A percentile compares a stretch with the other conserved stretches of the same genome.
Conservation (phyloP, 2,329 filamentous ascomycete species). For the Fusarium devonianum region DNA sequence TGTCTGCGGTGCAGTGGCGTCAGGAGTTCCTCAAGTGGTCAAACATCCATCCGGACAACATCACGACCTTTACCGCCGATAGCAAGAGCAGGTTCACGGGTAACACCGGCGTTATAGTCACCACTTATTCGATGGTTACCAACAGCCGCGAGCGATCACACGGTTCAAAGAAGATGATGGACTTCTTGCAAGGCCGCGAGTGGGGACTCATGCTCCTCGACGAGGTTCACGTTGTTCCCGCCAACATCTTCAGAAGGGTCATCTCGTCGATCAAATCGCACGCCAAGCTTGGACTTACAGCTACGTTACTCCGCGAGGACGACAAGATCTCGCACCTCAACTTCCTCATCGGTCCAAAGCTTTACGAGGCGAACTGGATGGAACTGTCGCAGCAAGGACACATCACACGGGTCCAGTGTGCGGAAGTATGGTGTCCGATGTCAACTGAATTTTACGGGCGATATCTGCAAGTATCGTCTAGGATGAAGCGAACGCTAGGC, state of each 20-base stretch:
- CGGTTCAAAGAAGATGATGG: constrained; percentile 91
- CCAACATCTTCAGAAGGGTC: constrained; percentile 88
- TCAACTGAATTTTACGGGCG: constrained; percentile 92
- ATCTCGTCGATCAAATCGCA: constrained; percentile 88
- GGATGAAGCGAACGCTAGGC: constrained; percentile 61
- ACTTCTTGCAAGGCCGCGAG: constrained; percentile 81
- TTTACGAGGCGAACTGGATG: constrained; percentile 98
- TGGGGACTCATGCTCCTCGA: constrained; percentile 95
- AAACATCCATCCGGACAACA: constrained; percentile 83
- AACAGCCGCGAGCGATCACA: constrained; percentile 81
- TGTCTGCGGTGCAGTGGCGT: constrained; percentile 93
- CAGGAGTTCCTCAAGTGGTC: constrained; percentile 96
- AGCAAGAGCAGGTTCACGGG: constrained; percentile 80
- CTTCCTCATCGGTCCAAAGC: constrained; percentile 89
- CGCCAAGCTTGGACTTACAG: constrained; percentile 87
- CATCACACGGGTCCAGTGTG: constrained; percentile 91
- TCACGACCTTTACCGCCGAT: constrained; percentile 88
- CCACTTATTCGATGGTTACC: constrained; percentile 93
- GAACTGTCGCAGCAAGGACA: constrained; percentile 91
- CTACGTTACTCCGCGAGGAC: constrained; percentile 87
- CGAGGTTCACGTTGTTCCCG: constrained; percentile 92
- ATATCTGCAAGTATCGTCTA: constrained; percentile 70
- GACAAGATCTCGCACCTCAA: constrained; percentile 95
- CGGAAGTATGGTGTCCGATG: constrained; percentile 97
- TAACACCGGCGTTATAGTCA: constrained; percentile 89